Conservation (phyloP, 345 rosid species). For the Hypericum perforatum region DNA sequence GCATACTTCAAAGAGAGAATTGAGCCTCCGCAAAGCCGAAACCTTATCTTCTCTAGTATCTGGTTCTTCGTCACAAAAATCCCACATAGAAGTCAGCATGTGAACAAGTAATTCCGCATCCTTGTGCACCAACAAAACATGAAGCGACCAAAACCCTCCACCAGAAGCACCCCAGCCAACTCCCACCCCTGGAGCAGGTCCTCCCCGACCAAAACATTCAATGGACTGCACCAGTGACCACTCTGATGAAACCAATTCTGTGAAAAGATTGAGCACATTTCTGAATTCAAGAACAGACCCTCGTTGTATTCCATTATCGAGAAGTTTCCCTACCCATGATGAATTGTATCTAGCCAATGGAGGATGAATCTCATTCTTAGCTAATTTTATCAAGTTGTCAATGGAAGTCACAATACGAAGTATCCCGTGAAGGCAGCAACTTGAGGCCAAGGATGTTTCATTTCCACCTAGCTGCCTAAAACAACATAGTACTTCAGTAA, state of each 20-base stretch:
- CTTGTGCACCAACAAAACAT: slow-evolving; percentile 55
- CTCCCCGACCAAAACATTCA: slow-evolving; percentile 83
- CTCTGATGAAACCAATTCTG: slow-evolving; percentile 38
- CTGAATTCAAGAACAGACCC: slow-evolving; percentile 41
- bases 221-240: slow-evolving; percentile 55
- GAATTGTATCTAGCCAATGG: slow-evolving; percentile 26
- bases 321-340: slow-evolving; percentile 48
- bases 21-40: slow-evolving; percentile 26
- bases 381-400: slow-evolving; percentile 52
- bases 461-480: slow-evolving; percentile 38
- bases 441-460: slow-evolving; percentile 60
- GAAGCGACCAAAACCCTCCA: slow-evolving; percentile 82
- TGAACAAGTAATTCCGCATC: slow-evolving; percentile 46
- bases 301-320: slow-evolving; percentile 48
- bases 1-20: slow-evolving; percentile 49
- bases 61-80: slow-evolving; percentile 11
- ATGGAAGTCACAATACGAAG: slow-evolving; percentile 29
- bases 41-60: slow-evolving; percentile 26
- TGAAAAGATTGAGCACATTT: slow-evolving; percentile 35
- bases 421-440: slow-evolving; percentile 59
- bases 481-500: slow-evolving; percentile 40
- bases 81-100: slow-evolving; percentile 42
- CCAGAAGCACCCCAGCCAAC: slow-evolving; percentile 88
- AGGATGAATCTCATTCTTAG: slow-evolving; percentile 27
- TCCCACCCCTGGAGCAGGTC: slow-evolving; percentile 85